phyloP scores from a whole-genome alignment of 2,329 filamentous ascomycete species.

The Colletotrichum sp. region DNA sequence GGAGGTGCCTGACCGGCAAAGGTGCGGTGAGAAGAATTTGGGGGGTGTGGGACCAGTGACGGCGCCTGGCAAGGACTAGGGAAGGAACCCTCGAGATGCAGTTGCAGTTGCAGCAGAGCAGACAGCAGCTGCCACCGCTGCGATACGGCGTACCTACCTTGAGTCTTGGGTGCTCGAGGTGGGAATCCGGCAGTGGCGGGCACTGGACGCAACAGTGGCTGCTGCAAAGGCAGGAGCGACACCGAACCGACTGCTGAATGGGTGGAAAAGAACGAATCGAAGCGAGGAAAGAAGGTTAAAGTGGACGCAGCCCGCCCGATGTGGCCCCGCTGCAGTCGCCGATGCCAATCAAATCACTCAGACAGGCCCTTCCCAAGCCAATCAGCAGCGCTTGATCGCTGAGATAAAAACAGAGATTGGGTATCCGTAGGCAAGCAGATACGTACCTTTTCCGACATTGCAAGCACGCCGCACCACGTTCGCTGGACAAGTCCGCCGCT shows the following conservation, averaged over 20 bases:
- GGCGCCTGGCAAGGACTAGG: neutral
- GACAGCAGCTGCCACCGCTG: neutral
- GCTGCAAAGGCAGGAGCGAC: neutral
- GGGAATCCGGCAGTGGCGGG: neutral
- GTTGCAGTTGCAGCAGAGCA: neutral
- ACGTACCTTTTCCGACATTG: neutral
- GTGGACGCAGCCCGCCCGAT: conserved; percentile 1
- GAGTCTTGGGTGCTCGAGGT: neutral
- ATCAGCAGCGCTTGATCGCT: neutral
- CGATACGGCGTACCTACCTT: neutral
- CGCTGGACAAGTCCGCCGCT: neutral
- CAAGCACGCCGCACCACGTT: neutral
- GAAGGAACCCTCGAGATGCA: neutral
- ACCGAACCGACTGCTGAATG: neutral
- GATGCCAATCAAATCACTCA: neutral
- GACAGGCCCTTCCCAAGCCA: neutral
- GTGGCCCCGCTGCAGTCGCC: neutral
- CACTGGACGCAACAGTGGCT: neutral
- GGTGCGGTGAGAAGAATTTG: conserved; percentile 10
- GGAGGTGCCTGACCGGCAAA: neutral
- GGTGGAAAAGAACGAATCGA: conserved; percentile 6
- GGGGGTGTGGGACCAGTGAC: conserved; percentile 13
- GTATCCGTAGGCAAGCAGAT: neutral
- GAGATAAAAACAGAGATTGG: neutral
- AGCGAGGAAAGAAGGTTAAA: conserved; percentile 18